Evolutionary conservation across 148 eudicot species (phyloP), one percentile per base, ranked within the genome.

Genomic region (Rhododendron molle): DNA sequence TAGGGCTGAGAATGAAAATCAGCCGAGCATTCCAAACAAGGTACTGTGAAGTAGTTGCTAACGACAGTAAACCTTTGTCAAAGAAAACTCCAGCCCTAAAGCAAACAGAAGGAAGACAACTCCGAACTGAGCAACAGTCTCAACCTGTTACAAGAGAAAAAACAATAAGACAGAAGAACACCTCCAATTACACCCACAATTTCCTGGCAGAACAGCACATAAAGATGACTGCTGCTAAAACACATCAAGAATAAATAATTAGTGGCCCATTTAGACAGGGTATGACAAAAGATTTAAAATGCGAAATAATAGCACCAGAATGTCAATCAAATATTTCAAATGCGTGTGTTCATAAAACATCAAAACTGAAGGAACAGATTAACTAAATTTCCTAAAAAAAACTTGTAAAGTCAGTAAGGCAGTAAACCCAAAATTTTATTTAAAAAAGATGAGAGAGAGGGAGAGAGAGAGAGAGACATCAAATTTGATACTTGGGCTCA

Each of bases 121-220:
- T 90, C 99, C 99, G 89, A 97, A 97, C 87, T 97, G 99, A 30
- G 99, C 99, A 90, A 97, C 95, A 76, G 99, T 97, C 88, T 95
- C 99, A 85, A 97, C 99, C 99, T 97, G 95, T 82, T 84, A 79
- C 49, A 56, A 83, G 28, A 88, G 34, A 71, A 71, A 14, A 58
- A 84, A 90, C 26, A 86, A 81, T 32, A 14, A 71, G 76, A 14
- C 76, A 32, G 38, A 76, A 46, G 65, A 81, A 72, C 76, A 54
- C 76, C 52, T 69, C 23, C 20, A 81, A 73, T 86, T 82, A 58
- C 38, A 50, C 38, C 36, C 34, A 76, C 14, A 76, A 36, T 43
- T 47, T 47, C 6, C 62, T 69, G n/a, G 58, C 12, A 87, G 23
- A 65, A 76, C 44, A 86, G 34, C 58, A 82, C 73, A 30, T 67